Evolutionary conservation across 2,329 filamentous ascomycete species (phyloP), one percentile per base, ranked within the genome.

Genomic region (Colletotrichum cuscutae): DNA sequence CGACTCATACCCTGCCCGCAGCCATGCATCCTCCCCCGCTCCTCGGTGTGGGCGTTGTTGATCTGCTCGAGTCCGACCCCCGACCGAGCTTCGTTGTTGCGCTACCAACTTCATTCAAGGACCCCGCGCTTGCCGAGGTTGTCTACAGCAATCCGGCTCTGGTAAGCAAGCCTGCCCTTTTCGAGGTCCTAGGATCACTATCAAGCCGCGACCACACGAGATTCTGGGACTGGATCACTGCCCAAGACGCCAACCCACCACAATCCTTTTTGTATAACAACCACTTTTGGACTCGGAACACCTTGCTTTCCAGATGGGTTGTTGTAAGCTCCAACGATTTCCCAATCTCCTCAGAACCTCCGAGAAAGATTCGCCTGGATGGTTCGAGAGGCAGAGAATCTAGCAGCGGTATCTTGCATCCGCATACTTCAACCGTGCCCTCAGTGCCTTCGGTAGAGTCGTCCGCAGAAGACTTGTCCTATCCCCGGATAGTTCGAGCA

Each of bases 171-270:
- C 42, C 76, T 22, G 76, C 76, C 13, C 80, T 85, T 15, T 76
- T 80, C 59, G 77, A 80, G 15, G 78, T 77, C 9, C 75, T 84
- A 42, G 59, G 77, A 73, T 77, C 80, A 15, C 74, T 81, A 19
- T 77, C 78, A 15, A 72, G 77, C 58, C 78, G 79, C 74, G 78
- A 76, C 12, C 78, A 83, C 60, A 78, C 77, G 12, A 77, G 76
- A 4, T 84, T 85, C 61, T 84, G 83, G 84, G 77, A 79, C 52
- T 85, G 84, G 84, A 79, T 84, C 49, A 79, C 76, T 7, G 78
- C 73, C 65, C 74, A 75, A 22, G 68, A 65, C 58, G 42, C 32
- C n/a, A 61, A 35, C 19, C 24, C 37, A 53, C 76, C 80, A 12
- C 77, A 79, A 35, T 79, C 80, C 7, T 77, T 81, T 2, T 72